A percentile compares a stretch with the other conserved stretches of the same genome.
Evolutionary conservation across 345 rosid species (phyloP).

Genomic region (Limnanthes douglasii): DNA sequence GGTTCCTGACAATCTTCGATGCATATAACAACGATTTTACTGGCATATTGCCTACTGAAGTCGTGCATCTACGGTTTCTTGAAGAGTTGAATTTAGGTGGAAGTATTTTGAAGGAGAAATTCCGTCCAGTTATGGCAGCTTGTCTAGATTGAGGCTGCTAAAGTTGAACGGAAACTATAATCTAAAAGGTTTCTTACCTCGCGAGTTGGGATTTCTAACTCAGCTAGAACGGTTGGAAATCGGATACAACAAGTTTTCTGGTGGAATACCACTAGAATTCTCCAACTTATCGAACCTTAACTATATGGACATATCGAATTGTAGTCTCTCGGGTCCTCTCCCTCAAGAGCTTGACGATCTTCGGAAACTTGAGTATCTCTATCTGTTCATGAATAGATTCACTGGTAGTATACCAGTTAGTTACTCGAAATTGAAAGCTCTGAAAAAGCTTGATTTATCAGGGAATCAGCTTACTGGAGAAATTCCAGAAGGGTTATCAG

Average conservation of each 20-base stretch:
- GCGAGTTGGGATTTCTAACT: conserved; percentile 37
- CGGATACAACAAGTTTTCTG: conserved; percentile 54
- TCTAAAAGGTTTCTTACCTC: conserved; percentile 49
- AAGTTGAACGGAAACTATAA: conserved; percentile 60
- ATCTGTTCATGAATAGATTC: conserved; percentile 41
- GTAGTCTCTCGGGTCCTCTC: conserved; percentile 54
- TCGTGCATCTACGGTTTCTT: conserved; percentile 32
- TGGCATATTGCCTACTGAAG: conserved; percentile 46
- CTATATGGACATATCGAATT: conserved; percentile 50
- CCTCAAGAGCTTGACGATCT: conserved; percentile 46
- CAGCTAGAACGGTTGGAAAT: conserved; percentile 62
- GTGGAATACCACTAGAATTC: conserved; percentile 51
- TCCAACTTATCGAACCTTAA: conserved; percentile 32
- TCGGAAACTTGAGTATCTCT: conserved; percentile 32
- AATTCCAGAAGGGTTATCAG: conserved; percentile 40
- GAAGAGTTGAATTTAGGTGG: conserved; percentile 93
- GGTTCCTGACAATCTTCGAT: conserved; percentile 39
- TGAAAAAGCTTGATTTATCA: conserved; percentile 53
- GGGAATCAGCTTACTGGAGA: conserved; percentile 49
- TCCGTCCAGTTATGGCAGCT: conserved; percentile 44
- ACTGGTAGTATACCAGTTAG: conserved; percentile 61
- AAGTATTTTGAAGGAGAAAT: conserved; percentile 76
- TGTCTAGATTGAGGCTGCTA: conserved; percentile 34
- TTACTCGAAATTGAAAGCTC: conserved; percentile 27
- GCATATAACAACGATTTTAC: conserved; percentile 76